Base-by-base conservation (phyloP, 2,329 filamentous ascomycete genomes). In the Penicillium sp. region DNA sequence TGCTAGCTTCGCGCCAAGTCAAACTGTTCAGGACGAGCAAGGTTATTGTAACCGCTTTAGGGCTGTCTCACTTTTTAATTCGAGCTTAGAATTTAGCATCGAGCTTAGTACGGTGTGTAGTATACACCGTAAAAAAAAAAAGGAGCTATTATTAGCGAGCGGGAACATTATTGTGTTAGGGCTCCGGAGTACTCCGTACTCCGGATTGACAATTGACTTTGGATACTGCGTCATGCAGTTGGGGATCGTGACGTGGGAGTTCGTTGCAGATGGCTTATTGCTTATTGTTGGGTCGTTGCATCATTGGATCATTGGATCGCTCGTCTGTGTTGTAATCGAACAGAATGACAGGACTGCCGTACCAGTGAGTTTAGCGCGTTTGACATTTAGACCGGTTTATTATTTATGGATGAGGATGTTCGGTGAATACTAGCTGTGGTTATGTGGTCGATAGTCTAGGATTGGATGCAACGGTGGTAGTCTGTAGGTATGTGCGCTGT, bases 111-210 rank as follows among this genome's bases (percentile, higher is more conserved):
- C 27, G 21, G 21, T 23, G 23, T 33, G 23, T 33, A 33, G 15
- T 47, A 27, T 10, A 21, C n/a, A 23, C n/a, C 45, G 27, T 47
- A n/a, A 34, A 29, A 38, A 16, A 38, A 16, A 23, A 40, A 46
- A 10, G 4, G 6, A 40, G 44, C 52, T 54, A 54, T 54, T 41
- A 54, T 54, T 54, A 54, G 52, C 52, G 52, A 54, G 25, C n/a
- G 34, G 27, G 27, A 54, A 43, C 4, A 21, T 43, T 49, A 34
- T 48, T 16, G 44, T 48, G 19, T 8, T 7, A 53, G 15, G 21
- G 15, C 19, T 29, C 16, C 11, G 11, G 11, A 33, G 31, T 31
- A 31, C 11, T 5, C 1, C 5, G 29, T 33, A 33, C 31, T 33
- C 31, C 25, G 6, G 8, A 27, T 7, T 27, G 23, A 23, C 23